Percentiles rank a stretch among this genome's conserved stretches.
These are phyloP conservation scores for Cladophialophora yegresii DNA, from an alignment of 2,329 filamentous ascomycete genomes.

Conservation along the genomic window DNA sequence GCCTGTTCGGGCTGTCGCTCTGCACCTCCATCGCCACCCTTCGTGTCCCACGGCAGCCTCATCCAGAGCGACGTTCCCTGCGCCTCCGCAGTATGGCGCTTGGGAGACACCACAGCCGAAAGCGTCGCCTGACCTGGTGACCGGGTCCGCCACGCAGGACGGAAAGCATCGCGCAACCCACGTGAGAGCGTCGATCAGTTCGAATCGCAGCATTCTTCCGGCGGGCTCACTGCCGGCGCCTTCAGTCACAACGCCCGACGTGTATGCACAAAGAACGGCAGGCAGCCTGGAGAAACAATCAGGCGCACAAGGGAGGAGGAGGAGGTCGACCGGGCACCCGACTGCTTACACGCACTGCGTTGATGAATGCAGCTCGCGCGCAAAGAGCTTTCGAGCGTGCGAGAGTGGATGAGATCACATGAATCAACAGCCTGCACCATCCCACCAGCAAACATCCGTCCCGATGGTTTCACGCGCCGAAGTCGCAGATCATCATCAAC, in stretches of 20 bases:
- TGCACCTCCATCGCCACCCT: constrained; percentile 27
- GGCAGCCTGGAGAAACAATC: constrained; percentile 8
- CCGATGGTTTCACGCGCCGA: constrained; percentile 50
- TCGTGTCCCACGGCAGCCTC: constrained; percentile 21
- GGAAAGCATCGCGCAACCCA: background rate
- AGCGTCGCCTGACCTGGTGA: background rate
- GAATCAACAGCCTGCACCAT: constrained; percentile 12
- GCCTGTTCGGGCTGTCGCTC: constrained; percentile 21
- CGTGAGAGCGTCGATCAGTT: constrained; percentile 1
- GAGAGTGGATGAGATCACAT: constrained; percentile 11
- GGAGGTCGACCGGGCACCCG: background rate
- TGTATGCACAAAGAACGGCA: background rate
- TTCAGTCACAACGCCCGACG: constrained; percentile 8
- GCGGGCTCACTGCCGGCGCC: constrained; percentile 1
- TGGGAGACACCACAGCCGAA: constrained; percentile 3
- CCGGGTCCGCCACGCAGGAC: too few species aligned
- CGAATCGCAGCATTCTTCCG: background rate
- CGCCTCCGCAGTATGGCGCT: constrained; percentile 15
- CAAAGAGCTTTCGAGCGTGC: constrained; percentile 2
- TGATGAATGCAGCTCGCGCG: background rate
- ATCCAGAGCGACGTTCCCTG: background rate
- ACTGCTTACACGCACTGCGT: constrained; percentile 4
- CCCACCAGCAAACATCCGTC: constrained; percentile 15
- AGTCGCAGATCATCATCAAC: constrained; percentile 54
- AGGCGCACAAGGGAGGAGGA: constrained; percentile 13